A percentile compares a stretch with the other conserved stretches of the same genome.
Evolutionary conservation across 345 rosid genomes (phyloP).

Genomic region (Populus nigra): DNA sequence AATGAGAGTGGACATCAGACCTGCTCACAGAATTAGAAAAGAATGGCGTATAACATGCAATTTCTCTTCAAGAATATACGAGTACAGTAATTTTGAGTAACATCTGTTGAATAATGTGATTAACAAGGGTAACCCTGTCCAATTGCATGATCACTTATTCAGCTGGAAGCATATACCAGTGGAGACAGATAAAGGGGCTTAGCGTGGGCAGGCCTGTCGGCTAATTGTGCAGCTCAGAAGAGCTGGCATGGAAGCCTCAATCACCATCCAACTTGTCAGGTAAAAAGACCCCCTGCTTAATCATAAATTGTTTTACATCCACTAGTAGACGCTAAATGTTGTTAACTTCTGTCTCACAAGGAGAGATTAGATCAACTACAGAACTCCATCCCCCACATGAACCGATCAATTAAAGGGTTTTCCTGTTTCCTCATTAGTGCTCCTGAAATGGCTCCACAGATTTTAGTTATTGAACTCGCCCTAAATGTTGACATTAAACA

Average conservation of each 20-base stretch:
- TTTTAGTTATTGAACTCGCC: background rate
- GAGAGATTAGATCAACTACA: background rate
- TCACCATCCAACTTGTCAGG: background rate
- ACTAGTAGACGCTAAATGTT: background rate
- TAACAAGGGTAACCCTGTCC: background rate
- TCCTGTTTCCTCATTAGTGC: slow-evolving; percentile 19
- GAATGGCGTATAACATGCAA: no score
- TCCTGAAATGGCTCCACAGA: slow-evolving; percentile 22
- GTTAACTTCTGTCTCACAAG: background rate
- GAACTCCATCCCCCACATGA: background rate
- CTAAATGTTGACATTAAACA: background rate
- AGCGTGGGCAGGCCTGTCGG: background rate
- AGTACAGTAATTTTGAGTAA: no score
- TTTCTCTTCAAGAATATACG: no score
- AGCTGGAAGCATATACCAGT: no score
- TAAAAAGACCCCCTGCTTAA: background rate
- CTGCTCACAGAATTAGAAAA: no score
- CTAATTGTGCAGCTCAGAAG: background rate
- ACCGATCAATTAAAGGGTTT: slow-evolving; percentile 23
- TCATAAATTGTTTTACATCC: background rate
- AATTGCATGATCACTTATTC: no score
- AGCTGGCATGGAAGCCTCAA: background rate
- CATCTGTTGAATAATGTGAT: background rate
- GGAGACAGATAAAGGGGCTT: no score
- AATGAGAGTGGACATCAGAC: background rate